Percentiles rank a stretch among this genome's conserved stretches.
phyloP scores from a whole-genome alignment of 75 land plant genomes.

The Cryptomeria japonica region DNA sequence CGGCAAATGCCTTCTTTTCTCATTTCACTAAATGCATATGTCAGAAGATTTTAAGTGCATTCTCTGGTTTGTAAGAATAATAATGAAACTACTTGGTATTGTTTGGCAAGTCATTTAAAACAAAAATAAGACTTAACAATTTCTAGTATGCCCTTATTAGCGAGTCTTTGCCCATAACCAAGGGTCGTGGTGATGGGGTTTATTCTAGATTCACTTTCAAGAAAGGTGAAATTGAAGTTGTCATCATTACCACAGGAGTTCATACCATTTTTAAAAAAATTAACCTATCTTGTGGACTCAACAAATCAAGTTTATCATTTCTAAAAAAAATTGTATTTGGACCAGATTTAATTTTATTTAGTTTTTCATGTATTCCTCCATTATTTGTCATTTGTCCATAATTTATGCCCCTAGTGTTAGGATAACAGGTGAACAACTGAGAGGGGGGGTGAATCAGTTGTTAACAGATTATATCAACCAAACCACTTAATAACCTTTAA shows the following conservation, averaged over 20 bases:
- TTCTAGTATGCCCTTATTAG: slow-evolving; percentile 70
- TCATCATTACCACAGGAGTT: slow-evolving; percentile 89
- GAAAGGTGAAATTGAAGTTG: slow-evolving; percentile 87
- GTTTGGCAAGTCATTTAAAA: too few species aligned
- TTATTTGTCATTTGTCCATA: not conserved
- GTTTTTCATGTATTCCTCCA: slow-evolving; percentile 1
- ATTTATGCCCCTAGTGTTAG: not conserved
- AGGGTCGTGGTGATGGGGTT: slow-evolving; percentile 81
- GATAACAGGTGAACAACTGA: too few species aligned
- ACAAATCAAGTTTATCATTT: slow-evolving; percentile 92
- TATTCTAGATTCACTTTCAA: slow-evolving; percentile 91
- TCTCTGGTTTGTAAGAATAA: not conserved
- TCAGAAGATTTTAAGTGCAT: not conserved
- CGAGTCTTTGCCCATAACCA: slow-evolving; percentile 86
- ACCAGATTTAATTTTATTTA: not conserved
- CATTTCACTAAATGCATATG: not conserved
- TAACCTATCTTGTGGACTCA: slow-evolving; percentile 87
- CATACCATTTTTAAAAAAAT: slow-evolving; percentile 92
- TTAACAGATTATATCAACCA: too few species aligned
- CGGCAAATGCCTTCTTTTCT: not conserved
- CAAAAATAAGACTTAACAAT: not conserved
- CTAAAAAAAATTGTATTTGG: slow-evolving; percentile 57
- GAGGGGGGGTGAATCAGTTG: too few species aligned
- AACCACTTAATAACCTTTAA: too few species aligned
- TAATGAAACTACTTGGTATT: not conserved